These are phyloP conservation scores for Jatropha curcas DNA, from an alignment of 345 rosid species.

Conservation along the genomic window DNA sequence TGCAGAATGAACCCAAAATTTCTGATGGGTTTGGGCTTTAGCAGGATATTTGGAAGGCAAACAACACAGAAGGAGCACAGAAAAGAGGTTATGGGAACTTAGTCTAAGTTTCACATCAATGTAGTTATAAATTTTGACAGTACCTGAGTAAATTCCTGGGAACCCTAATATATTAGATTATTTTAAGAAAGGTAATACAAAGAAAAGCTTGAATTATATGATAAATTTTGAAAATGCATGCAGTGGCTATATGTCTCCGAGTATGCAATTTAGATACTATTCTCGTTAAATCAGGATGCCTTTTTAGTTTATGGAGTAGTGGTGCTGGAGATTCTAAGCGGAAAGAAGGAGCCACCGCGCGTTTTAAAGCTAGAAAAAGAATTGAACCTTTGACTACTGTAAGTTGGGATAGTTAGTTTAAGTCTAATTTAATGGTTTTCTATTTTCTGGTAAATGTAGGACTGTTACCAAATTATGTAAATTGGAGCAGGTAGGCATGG, in stretches of 20 bases:
- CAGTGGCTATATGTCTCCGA: conserved; percentile 37
- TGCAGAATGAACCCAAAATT: too few relatives aligned
- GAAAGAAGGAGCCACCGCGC: conserved; percentile 28
- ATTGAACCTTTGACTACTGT: conserved; percentile 25
- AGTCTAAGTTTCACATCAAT: conserved; percentile 16
- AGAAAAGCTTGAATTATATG: too few relatives aligned
- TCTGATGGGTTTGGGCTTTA: conserved; percentile 29
- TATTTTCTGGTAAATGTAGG: neutral
- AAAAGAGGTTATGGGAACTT: conserved; percentile 25
- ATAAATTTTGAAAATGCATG: neutral
- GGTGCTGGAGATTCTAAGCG: conserved; percentile 32
- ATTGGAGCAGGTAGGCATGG: conserved; percentile 26
- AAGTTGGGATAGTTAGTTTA: neutral
- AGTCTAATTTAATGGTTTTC: neutral
- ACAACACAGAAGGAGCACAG: conserved; percentile 20
- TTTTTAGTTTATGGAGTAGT: conserved; percentile 40
- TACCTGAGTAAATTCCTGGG: neutral
- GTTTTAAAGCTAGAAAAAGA: conserved; percentile 10
- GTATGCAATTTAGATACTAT: conserved; percentile 28
- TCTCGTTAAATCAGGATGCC: conserved; percentile 38
- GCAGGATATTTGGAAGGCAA: conserved; percentile 31
- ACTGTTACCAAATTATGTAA: neutral
- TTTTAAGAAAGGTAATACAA: too few relatives aligned
- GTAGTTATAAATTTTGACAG: neutral
- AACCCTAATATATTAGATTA: neutral